Evolutionary conservation across 2,329 filamentous ascomycete genomes (phyloP), one percentile per base, ranked within the genome.

Genomic region (Bipolaris sorokiniana): DNA sequence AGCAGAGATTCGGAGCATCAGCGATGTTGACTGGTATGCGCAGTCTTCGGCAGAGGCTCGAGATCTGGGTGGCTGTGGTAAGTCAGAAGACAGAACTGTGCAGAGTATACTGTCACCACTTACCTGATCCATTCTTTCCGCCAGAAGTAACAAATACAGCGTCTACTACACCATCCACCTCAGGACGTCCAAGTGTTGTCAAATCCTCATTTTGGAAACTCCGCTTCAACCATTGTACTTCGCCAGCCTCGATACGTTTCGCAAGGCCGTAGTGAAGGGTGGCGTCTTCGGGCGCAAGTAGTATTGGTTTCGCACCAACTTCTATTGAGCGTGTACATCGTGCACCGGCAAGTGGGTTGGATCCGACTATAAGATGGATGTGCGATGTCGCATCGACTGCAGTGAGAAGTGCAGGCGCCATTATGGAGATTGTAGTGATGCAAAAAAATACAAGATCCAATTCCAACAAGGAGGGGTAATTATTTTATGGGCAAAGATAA

Each of bases 21-120:
- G 92, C 86, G 23, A 98, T 92, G 77, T 99, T 99, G 72, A 99
- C 84, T 31, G 94, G 94, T 66, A 99, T 95, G 42, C 95, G 87
- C 59, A 93, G 82, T 45, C 89, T 84, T 58, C 83, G 86, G 79
- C 95, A 98, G 3, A 93, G 81, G 5, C 80, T 81, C 0, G 91
- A 91, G 61, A 97, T 90, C 62, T 86, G 86, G 26, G 83, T 77
- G 54, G 82, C 87, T 90, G 61, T 23, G 42, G 42, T 51, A 37
- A 46, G 51, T 66, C n/a, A 68, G 64, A 51, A 40, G n/a, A 26
- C 6, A 11, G 20, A 33, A 7, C n/a, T 6, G n/a, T 13, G 9
- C 7, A 7, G 5, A 9, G 7, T 23, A 33, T 22, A 15, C 11
- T 36, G 7, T 20, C 4, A 6, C 28, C 34, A 52, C 68, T 68